Evolutionary conservation across 2,329 filamentous ascomycete species (phyloP).

Genomic region (Ophiocordyceps camponoti-leonardi): DNA sequence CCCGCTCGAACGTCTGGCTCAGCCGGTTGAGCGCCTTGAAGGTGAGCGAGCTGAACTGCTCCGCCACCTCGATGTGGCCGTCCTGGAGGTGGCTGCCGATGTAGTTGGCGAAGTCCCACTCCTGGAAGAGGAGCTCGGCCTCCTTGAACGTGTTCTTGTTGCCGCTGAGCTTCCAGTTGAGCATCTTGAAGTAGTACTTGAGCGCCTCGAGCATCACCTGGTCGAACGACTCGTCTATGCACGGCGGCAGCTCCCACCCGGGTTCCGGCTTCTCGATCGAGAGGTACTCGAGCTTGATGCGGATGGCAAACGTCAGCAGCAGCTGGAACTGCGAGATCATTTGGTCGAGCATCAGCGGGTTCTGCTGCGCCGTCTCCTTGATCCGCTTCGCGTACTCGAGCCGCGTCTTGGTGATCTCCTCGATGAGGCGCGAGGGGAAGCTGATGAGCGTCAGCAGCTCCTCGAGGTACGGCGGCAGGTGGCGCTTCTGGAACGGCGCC

Average conservation of each 20-base stretch:
- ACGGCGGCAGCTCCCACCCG: conserved; percentile 89
- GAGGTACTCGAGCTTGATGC: conserved; percentile 80
- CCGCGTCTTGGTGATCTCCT: conserved; percentile 88
- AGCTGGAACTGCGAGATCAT: conserved; percentile 97
- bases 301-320: conserved; percentile 74
- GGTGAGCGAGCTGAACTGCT: conserved; percentile 89
- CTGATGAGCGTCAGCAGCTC: conserved; percentile 92
- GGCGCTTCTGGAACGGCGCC: conserved; percentile 67
- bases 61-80: conserved; percentile 89
- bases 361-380: conserved; percentile 86
- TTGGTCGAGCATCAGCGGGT: conserved; percentile 86
- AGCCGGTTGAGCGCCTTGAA: conserved; percentile 82
- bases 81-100: conserved; percentile 83
- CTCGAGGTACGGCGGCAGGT: conserved; percentile 91
- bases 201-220: conserved; percentile 79
- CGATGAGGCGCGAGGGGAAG: conserved; percentile 86
- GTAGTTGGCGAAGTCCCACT: conserved; percentile 95
- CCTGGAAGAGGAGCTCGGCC: conserved; percentile 88
- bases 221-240: conserved; percentile 94
- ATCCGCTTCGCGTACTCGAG: conserved; percentile 86
- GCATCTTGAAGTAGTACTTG: conserved; percentile 96
- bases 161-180: conserved; percentile 92
- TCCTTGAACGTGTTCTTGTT: conserved; percentile 99
- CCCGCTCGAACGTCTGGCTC: conserved; percentile 80
- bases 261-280: conserved; percentile 70